Conservation (phyloP, 176 grass and related monocot species). For the Typha latifolia region DNA sequence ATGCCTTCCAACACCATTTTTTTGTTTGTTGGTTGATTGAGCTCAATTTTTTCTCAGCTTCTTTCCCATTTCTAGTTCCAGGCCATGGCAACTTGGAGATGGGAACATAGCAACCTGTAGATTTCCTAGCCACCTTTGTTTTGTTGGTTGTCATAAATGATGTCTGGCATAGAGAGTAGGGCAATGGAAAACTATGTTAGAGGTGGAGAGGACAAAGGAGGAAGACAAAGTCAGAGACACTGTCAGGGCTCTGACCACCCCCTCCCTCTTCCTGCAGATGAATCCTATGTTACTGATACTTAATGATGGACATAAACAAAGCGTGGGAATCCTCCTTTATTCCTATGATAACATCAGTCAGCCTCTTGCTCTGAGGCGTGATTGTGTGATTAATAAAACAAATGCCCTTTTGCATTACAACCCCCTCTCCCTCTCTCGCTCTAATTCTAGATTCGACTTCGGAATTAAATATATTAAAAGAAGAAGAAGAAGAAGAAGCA, state of each 20-base stretch:
- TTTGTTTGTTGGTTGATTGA: too few relatives aligned
- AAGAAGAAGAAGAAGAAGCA: neutral
- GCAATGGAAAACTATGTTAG: neutral
- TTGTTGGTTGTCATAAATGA: slow-evolving; percentile 1
- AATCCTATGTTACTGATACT: neutral
- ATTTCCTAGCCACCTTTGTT: neutral
- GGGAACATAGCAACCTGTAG: too few relatives aligned
- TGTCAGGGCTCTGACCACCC: neutral
- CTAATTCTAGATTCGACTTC: too few relatives aligned
- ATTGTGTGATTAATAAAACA: slow-evolving; percentile 22
- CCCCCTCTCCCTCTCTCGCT: too few relatives aligned
- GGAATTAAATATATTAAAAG: neutral
- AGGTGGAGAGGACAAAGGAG: neutral
- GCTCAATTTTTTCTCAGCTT: neutral
- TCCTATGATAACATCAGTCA: neutral
- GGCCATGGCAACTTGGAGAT: neutral
- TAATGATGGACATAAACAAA: neutral
- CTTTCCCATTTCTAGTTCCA: slow-evolving; percentile 24
- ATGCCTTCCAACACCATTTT: too few relatives aligned
- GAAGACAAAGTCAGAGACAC: neutral
- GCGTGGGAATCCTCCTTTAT: neutral
- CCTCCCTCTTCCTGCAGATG: neutral
- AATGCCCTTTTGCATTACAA: neutral
- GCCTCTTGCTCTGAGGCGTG: slow-evolving; percentile 9
- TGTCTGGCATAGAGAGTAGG: too few relatives aligned